Base-by-base conservation (phyloP, 208 protist species). In the Histomonas meleagridis region DNA sequence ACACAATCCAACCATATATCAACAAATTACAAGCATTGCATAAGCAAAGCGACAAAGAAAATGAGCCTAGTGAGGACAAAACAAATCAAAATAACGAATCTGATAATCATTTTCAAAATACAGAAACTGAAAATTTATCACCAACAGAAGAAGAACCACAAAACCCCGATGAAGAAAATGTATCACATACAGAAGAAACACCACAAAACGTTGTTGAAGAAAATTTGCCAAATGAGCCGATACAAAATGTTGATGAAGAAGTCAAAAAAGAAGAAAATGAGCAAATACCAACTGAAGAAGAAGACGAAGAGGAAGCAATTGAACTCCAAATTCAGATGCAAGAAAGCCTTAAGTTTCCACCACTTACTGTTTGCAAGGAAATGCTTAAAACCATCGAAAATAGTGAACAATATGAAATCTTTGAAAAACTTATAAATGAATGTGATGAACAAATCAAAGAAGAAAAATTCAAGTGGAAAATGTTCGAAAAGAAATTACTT, bases 381-480 rank as follows among this genome's bases (percentile, higher is more conserved):
- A n/a, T n/a, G n/a, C n/a, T n/a, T n/a, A n/a, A n/a, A n/a, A n/a
- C n/a, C n/a, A n/a, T n/a, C n/a, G n/a, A n/a, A n/a, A n/a, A n/a
- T n/a, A n/a, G n/a, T n/a, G n/a, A n/a, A n/a, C n/a, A n/a, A n/a
- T n/a, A n/a, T n/a, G n/a, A n/a, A n/a, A 51, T 51, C 7, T 10
- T 48, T 21, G 70, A 32, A 23, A 51, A 48, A 48, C 7, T 65
- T 7, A 10, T n/a, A 4, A 23, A 81, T 51, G 70, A 81, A 10
- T 32, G n/a, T 23, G 28, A n/a, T 23, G 35, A 51, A 16, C 70
- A 32, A 0, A 51, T 81, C 12, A 81, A 81, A 51, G 70, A 32
- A n/a, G 70, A 81, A 23, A 81, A 51, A 51, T 81, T 81, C 70
- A 7, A 21, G 2, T 81, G 70, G 70, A 81, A 81, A 23, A 81